Conservation (phyloP, 2,329 filamentous ascomycete genomes). For the Mariannaea elegans region DNA sequence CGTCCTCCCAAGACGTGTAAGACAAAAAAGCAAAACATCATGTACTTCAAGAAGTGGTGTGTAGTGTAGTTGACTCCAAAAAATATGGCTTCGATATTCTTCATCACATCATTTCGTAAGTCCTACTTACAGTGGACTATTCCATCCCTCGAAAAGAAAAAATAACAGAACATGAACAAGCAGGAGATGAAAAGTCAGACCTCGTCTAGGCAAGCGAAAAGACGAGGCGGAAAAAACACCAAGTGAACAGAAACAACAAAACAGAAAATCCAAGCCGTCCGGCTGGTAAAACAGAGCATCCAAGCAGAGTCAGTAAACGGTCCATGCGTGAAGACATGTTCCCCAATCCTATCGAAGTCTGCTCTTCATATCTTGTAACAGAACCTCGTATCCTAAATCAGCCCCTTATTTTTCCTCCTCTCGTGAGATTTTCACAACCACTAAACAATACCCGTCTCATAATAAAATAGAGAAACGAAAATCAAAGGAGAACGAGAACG, state of each 20-base stretch:
- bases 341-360: constrained; percentile 31
- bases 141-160: constrained; percentile 30
- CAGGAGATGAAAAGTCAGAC: constrained; percentile 1
- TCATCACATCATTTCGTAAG: constrained; percentile 43
- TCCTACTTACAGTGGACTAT: constrained; percentile 36
- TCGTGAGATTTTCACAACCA: constrained; percentile 33
- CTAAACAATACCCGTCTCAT: constrained; percentile 41
- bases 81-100: constrained; percentile 16
- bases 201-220: constrained; percentile 4
- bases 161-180: constrained; percentile 17
- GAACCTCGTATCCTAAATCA: constrained; percentile 29
- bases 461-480: constrained; percentile 4
- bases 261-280: constrained; percentile 19
- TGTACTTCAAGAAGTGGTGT: constrained; percentile 12
- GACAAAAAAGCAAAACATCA: constrained; percentile 18
- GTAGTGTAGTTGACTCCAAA: constrained; percentile 12
- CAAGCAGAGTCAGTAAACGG: constrained; percentile 31
- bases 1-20: background rate
- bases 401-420: constrained; percentile 22
- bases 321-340: constrained; percentile 10
- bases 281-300: constrained; percentile 17
- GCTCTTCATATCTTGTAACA: constrained; percentile 41
- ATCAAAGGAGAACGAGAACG: constrained; percentile 10
- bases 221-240: background rate
- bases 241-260: constrained; percentile 21